phyloP scores from a whole-genome alignment of 1,284 basidiomycete species.

The Boletus semigastroideus region DNA sequence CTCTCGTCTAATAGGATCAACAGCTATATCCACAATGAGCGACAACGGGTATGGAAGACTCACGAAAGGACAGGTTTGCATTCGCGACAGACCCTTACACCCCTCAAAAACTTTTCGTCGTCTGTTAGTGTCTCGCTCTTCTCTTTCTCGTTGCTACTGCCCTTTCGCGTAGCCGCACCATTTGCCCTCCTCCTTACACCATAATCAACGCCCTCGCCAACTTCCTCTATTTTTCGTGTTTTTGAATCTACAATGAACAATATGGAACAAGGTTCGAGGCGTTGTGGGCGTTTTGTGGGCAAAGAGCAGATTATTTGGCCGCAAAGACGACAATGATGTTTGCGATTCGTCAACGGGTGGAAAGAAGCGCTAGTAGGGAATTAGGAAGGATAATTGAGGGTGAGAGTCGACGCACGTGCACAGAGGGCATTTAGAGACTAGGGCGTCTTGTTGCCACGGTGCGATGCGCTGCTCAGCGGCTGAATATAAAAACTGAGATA shows the following conservation, averaged over 20 bases:
- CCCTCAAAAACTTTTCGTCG: conserved; percentile 79
- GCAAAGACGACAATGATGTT: conserved; percentile 96
- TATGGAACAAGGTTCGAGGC: conserved; percentile 70
- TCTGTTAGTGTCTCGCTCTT: conserved; percentile 39
- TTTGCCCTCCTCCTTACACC: conserved; percentile 57
- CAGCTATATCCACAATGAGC: background rate
- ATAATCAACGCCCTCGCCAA: conserved; percentile 86
- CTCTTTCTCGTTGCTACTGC: conserved; percentile 43
- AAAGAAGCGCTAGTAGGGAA: conserved; percentile 64
- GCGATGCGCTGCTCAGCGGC: conserved; percentile 91
- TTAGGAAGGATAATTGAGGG: background rate
- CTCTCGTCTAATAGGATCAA: conserved; percentile 55
- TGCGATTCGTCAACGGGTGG: conserved; percentile 86
- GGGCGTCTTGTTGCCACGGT: conserved; percentile 88
- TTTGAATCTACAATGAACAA: conserved; percentile 79
- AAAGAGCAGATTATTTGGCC: conserved; percentile 92
- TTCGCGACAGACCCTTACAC: conserved; percentile 79
- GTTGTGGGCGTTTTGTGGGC: conserved; percentile 72
- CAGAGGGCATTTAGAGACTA: conserved; percentile 77
- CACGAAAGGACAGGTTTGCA: conserved; percentile 81
- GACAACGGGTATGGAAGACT: conserved; percentile 31
- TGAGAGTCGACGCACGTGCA: conserved; percentile 66
- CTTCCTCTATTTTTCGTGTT: conserved; percentile 78
- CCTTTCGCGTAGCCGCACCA: conserved; percentile 21
- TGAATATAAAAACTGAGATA: conserved; percentile 29